A percentile compares a stretch with the other conserved stretches of the same genome.
These are phyloP conservation scores for Jackrogersella multiformis DNA, from an alignment of 495 filamentous ascomycete species.

Conservation along the genomic window DNA sequence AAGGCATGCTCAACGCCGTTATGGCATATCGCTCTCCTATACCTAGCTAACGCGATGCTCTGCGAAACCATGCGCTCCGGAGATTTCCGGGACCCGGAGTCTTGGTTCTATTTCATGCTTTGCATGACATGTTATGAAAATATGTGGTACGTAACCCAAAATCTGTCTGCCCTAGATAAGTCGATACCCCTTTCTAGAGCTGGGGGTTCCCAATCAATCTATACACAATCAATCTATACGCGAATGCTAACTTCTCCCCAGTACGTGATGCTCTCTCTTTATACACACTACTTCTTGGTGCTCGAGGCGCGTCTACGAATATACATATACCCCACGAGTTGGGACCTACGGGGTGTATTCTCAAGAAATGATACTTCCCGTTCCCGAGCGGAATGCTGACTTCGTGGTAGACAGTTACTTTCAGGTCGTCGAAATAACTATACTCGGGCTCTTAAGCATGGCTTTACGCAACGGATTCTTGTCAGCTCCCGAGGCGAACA, in stretches of 20 bases:
- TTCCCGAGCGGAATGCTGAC: constrained; percentile 12
- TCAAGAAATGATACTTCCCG: neutral
- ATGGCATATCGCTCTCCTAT: constrained; percentile 41
- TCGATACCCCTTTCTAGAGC: neutral
- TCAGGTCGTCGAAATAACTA: constrained; percentile 29
- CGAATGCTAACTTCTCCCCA: constrained; percentile 18
- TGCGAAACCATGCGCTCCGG: constrained; percentile 35
- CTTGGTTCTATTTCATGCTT: constrained; percentile 43
- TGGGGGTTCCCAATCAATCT: neutral
- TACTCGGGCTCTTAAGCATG: constrained; percentile 39
- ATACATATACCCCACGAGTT: neutral
- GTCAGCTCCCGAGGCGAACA: constrained; percentile 25
- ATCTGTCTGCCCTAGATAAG: neutral
- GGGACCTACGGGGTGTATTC: neutral
- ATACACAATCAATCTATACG: too few relatives aligned
- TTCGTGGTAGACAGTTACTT: constrained; percentile 24
- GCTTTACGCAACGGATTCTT: constrained; percentile 37
- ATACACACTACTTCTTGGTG: neutral
- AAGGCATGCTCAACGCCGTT: constrained; percentile 20
- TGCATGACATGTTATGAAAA: constrained; percentile 40
- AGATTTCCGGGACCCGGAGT: constrained; percentile 26
- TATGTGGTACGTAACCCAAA: constrained; percentile 34
- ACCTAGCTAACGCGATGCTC: constrained; percentile 43
- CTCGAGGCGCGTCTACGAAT: neutral
- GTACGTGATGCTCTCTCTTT: constrained; percentile 23